Conservation (phyloP, 2,329 filamentous ascomycete species). For the Penicillium sumatraense region DNA sequence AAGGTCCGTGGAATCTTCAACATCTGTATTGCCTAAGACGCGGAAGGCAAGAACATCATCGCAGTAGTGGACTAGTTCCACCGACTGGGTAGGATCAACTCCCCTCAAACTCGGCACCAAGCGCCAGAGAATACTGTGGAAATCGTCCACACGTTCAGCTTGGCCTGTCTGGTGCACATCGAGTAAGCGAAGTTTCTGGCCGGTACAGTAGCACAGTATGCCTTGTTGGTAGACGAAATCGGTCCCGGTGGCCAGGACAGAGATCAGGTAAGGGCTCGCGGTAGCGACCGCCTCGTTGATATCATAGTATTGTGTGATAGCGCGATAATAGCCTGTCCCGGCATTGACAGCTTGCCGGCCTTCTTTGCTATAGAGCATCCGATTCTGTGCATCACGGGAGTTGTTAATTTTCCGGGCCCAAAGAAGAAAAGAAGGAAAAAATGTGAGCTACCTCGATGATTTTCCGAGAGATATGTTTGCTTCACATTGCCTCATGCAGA, state of each 20-base stretch:
- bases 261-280: slow-evolving; percentile 64
- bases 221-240: slow-evolving; percentile 66
- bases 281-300: slow-evolving; percentile 62
- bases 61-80: not conserved
- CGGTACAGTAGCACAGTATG: slow-evolving; percentile 65
- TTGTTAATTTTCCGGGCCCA: not conserved
- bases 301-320: slow-evolving; percentile 63
- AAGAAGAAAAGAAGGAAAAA: not conserved
- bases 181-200: slow-evolving; percentile 59
- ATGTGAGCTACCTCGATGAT: slow-evolving; percentile 58
- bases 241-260: slow-evolving; percentile 62
- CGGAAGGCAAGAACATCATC: not conserved
- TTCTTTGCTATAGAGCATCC: slow-evolving; percentile 48
- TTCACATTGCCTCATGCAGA: slow-evolving; percentile 56
- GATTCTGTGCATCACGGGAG: slow-evolving; percentile 37
- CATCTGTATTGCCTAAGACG: not conserved
- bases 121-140: slow-evolving; percentile 43
- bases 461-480: slow-evolving; percentile 60
- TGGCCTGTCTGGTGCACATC: slow-evolving; percentile 56
- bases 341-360: slow-evolving; percentile 40
- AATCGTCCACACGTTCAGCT: slow-evolving; percentile 60
- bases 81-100: not conserved
- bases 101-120: not conserved
- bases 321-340: slow-evolving; percentile 52
- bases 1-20: not conserved